Evolutionary conservation across 2,329 filamentous ascomycete genomes (phyloP).

Genomic region (Aspergillus aculeatinus): DNA sequence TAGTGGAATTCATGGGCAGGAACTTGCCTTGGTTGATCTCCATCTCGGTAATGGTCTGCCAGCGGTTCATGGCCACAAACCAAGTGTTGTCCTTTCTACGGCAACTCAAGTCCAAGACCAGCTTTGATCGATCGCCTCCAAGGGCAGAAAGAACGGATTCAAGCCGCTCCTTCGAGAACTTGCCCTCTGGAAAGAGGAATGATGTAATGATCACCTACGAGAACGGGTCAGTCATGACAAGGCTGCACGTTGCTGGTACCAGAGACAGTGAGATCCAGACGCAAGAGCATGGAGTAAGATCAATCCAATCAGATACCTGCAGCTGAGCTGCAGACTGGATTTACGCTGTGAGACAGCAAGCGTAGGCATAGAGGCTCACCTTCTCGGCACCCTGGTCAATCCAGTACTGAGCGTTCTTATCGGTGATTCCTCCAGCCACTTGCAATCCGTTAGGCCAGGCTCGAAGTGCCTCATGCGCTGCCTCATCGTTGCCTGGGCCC

Average conservation of each 20-base stretch:
- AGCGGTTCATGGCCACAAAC: constrained; percentile 99
- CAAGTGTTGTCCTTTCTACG: constrained; percentile 72
- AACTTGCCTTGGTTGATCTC: constrained; percentile 77
- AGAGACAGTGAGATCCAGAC: not conserved
- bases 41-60: constrained; percentile 97
- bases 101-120: constrained; percentile 95
- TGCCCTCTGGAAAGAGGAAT: constrained; percentile 81
- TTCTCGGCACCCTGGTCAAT: constrained; percentile 84
- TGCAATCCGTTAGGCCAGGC: constrained; percentile 82
- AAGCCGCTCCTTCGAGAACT: constrained; percentile 75
- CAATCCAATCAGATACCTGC: not conserved
- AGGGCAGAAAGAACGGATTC: constrained; percentile 71
- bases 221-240: constrained; percentile 1
- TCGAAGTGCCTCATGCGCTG: constrained; percentile 71
- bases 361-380: constrained; percentile 53
- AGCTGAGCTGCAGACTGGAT: not conserved
- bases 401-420: constrained; percentile 81
- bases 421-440: constrained; percentile 89
- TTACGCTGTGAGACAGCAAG: not conserved
- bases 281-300: not conserved
- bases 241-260: not conserved
- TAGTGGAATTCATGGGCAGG: no score
- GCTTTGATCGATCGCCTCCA: constrained; percentile 70
- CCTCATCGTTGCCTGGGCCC: constrained; percentile 79
- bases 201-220: constrained; percentile 93